Conservation (phyloP, 129 eudicot species). For the Heracleum sosnowskyi region DNA sequence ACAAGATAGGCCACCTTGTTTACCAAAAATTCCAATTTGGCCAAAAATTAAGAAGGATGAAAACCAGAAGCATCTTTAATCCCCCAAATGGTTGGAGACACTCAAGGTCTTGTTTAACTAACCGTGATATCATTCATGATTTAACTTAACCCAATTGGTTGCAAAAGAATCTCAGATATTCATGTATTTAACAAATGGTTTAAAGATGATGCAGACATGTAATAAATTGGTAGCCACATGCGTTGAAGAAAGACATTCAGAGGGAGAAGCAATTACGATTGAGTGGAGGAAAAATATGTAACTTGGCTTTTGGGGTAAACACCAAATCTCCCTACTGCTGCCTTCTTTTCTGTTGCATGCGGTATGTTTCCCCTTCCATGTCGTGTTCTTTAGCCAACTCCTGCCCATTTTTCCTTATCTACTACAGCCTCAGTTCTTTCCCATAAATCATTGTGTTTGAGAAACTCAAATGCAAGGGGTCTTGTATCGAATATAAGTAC, state of each 20-base stretch:
- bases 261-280: neutral
- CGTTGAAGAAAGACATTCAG: neutral
- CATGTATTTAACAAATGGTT: neutral
- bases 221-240: neutral
- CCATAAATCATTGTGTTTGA: neutral
- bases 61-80: neutral
- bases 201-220: neutral
- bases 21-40: neutral
- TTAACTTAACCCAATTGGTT: neutral
- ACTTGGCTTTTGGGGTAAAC: neutral
- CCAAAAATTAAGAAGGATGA: neutral
- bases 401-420: neutral
- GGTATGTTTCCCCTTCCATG: neutral
- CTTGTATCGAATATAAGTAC: too few species aligned
- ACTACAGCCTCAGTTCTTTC: neutral
- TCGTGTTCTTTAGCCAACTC: neutral
- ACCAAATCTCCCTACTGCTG: neutral
- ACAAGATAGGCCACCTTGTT: too few species aligned
- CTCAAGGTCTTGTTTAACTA: neutral
- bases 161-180: neutral
- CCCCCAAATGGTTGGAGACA: neutral
- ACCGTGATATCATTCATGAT: neutral
- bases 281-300: slow-evolving; percentile 1
- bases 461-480: neutral
- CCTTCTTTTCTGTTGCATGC: slow-evolving; percentile 1